These are phyloP conservation scores for Aspergillus sergii DNA, from an alignment of 2,329 filamentous ascomycete genomes.

Conservation along the genomic window DNA sequence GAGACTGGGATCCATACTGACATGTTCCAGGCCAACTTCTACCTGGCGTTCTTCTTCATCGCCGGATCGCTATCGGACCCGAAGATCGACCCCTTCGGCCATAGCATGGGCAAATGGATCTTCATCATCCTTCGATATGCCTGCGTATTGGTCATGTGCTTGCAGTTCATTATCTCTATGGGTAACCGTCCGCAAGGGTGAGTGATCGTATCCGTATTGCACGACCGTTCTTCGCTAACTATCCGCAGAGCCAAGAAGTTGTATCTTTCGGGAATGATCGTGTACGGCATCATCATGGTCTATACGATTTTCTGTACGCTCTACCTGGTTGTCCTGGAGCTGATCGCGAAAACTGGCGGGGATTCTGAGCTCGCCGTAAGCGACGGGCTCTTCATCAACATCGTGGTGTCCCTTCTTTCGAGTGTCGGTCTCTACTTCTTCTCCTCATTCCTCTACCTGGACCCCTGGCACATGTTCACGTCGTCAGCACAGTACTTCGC, in stretches of 20 bases:
- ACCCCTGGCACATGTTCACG: conserved; percentile 99
- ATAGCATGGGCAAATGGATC: conserved; percentile 79
- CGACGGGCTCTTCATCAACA: conserved; percentile 90
- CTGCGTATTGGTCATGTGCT: conserved; percentile 83
- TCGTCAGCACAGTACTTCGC: conserved; percentile 89
- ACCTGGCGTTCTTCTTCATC: conserved; percentile 97
- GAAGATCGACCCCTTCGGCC: conserved; percentile 84
- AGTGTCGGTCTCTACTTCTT: conserved; percentile 94
- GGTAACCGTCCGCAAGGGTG: conserved; percentile 91
- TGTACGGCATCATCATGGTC: conserved; percentile 92
- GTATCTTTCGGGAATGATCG: conserved; percentile 83
- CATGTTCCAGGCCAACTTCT: conserved; percentile 77
- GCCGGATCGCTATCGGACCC: conserved; percentile 83
- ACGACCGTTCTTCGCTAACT: conserved; percentile 12
- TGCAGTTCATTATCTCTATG: conserved; percentile 95
- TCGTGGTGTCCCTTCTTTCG: conserved; percentile 85
- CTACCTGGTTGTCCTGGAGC: conserved; percentile 85
- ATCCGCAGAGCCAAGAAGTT: conserved; percentile 70
- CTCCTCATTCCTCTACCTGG: conserved; percentile 94
- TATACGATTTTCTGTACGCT: conserved; percentile 90
- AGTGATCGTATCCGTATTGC: conserved; percentile 20
- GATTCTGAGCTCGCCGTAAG: conserved; percentile 62
- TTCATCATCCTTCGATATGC: conserved; percentile 85
- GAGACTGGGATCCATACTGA: not conserved
- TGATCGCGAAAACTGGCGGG: conserved; percentile 55